Conservation (phyloP, 768 basidiomycete species). For the Leucocoprinus leucothites region DNA sequence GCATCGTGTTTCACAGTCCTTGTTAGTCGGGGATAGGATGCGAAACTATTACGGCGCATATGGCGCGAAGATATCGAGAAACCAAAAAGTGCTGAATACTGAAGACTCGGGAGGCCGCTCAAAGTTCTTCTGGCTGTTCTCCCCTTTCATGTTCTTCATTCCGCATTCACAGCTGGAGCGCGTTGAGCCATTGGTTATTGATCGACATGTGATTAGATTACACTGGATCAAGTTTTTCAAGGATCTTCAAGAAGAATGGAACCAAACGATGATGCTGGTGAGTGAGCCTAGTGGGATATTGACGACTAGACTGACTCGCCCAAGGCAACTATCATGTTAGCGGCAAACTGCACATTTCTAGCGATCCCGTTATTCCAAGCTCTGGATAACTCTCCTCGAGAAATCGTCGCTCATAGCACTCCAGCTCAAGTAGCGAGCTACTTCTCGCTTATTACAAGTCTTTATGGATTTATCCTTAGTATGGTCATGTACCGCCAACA, state of each 20-base stretch:
- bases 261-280: constrained; percentile 1
- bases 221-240: constrained; percentile 6
- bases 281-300: not conserved
- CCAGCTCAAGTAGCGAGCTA: constrained; percentile 8
- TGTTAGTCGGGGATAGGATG: not conserved
- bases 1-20: too few species aligned
- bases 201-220: not conserved
- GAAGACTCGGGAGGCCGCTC: not conserved
- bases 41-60: constrained; percentile 6
- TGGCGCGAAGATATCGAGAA: not conserved
- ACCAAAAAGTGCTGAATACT: not conserved
- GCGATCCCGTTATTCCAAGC: constrained; percentile 7
- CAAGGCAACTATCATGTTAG: constrained; percentile 9
- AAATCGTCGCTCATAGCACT: not conserved
- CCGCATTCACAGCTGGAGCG: constrained; percentile 1
- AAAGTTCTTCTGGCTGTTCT: not conserved
- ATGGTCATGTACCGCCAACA: constrained; percentile 6
- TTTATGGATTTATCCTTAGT: constrained; percentile 7
- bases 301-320: not conserved
- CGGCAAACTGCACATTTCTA: constrained; percentile 8
- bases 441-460: not conserved
- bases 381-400: too few species aligned
- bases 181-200: not conserved
- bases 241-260: constrained; percentile 6
- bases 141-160: constrained; percentile 5